These are phyloP conservation scores for Coemansia sp. DNA, from an alignment of 192 early-diverging fungal species.

Conservation along the genomic window DNA sequence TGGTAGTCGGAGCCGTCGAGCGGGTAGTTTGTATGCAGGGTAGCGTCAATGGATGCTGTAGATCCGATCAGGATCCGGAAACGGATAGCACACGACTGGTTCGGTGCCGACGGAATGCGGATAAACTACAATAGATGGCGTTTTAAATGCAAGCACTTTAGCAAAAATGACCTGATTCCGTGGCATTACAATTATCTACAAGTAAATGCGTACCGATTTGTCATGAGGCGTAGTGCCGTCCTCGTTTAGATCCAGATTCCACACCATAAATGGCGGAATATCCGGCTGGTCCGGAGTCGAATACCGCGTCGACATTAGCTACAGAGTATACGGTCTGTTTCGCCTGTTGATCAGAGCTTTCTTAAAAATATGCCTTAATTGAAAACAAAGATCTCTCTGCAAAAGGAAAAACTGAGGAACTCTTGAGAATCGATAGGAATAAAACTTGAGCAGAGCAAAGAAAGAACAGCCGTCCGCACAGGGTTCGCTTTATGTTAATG, in stretches of 20 bases:
- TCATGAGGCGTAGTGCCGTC: slow-evolving; percentile 49
- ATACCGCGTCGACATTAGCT: slow-evolving; percentile 17
- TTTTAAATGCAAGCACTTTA: neutral
- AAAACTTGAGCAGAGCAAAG: slow-evolving; percentile 1
- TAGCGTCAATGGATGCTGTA: slow-evolving; percentile 66
- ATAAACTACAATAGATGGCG: slow-evolving; percentile 33
- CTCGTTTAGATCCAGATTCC: slow-evolving; percentile 53
- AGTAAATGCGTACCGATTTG: slow-evolving; percentile 35
- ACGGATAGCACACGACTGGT: slow-evolving; percentile 66
- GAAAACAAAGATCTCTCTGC: neutral
- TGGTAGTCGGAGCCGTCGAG: slow-evolving; percentile 61
- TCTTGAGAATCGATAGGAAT: slow-evolving; percentile 1
- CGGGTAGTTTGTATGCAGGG: slow-evolving; percentile 89
- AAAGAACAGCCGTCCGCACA: neutral
- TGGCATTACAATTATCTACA: neutral
- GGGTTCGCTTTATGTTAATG: neutral
- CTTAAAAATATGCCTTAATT: neutral
- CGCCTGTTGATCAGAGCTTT: neutral
- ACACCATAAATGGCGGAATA: slow-evolving; percentile 48
- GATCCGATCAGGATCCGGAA: slow-evolving; percentile 81
- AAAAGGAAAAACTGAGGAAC: neutral
- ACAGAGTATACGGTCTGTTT: neutral
- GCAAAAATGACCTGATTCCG: neutral
- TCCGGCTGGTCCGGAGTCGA: slow-evolving; percentile 48
- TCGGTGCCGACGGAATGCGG: slow-evolving; percentile 38